phyloP scores from a whole-genome alignment of 345 rosid genomes.

The Rhizophora mangle region DNA sequence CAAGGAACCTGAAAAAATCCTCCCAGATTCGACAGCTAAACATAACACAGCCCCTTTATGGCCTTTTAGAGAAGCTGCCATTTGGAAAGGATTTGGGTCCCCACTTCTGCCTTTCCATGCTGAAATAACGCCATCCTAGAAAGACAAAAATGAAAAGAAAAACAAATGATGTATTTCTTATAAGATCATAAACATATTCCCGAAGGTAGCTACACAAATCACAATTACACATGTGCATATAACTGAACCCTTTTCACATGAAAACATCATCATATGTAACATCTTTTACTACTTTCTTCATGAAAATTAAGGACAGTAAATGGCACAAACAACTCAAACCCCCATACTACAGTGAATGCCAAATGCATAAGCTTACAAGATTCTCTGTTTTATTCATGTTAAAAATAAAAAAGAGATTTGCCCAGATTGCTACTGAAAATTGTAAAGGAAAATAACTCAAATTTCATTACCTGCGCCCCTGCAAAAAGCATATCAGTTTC shows the following conservation, averaged over 20 bases:
- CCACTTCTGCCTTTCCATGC: slow-evolving; percentile 45
- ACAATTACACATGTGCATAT: no score
- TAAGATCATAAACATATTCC: background rate
- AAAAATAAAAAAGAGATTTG: background rate
- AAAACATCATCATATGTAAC: background rate
- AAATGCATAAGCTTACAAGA: background rate
- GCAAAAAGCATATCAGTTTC: slow-evolving; percentile 46
- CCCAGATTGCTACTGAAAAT: background rate
- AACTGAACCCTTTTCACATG: background rate
- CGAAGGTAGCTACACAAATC: no score
- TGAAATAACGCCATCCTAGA: slow-evolving; percentile 45
- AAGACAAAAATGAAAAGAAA: background rate
- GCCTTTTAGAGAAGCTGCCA: slow-evolving; percentile 32
- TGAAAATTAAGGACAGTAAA: background rate
- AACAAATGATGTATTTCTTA: background rate
- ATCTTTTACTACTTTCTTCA: background rate
- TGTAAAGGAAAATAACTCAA: background rate
- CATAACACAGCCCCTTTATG: slow-evolving; percentile 37
- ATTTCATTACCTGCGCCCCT: slow-evolving; percentile 49
- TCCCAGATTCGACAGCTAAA: slow-evolving; percentile 30
- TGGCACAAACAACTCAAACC: background rate
- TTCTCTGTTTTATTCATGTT: background rate
- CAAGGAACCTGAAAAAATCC: slow-evolving; percentile 46
- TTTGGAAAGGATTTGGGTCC: slow-evolving; percentile 34
- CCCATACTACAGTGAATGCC: background rate